Evolutionary conservation across 129 eudicot species (phyloP).

Genomic region (Chrysanthemum makinoi): DNA sequence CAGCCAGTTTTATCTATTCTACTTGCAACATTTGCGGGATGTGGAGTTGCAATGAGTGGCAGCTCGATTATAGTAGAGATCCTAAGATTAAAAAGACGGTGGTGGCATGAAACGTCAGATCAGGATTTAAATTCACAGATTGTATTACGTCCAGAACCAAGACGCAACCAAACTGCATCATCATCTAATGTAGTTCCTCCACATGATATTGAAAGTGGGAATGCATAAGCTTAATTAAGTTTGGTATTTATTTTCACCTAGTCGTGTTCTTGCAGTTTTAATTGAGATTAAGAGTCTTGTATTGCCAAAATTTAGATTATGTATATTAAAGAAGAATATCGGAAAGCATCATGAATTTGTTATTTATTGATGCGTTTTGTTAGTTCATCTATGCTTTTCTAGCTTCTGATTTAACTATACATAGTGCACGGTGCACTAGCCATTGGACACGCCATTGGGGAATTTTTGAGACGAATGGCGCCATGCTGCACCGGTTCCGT

Average conservation of each 20-base stretch:
- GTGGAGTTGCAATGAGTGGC: constrained; percentile 89
- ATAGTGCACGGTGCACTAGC: too few relatives aligned
- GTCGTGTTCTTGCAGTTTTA: constrained; percentile 15
- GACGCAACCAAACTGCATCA: constrained; percentile 39
- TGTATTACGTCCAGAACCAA: constrained; percentile 30
- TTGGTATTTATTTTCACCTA: neutral
- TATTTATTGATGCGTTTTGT: constrained; percentile 15
- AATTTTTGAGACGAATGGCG: too few relatives aligned
- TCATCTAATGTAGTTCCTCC: constrained; percentile 16
- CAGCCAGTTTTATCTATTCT: constrained; percentile 76
- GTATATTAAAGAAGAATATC: constrained; percentile 20
- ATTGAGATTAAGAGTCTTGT: constrained; percentile 10
- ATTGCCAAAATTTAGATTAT: constrained; percentile 3
- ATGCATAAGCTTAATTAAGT: constrained; percentile 40
- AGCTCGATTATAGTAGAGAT: constrained; percentile 71
- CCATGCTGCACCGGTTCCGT: too few relatives aligned
- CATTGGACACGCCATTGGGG: too few relatives aligned
- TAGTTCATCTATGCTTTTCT: neutral
- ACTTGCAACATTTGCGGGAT: constrained; percentile 76
- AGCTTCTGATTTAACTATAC: too few relatives aligned
- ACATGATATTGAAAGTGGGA: constrained; percentile 34
- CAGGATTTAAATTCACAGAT: constrained; percentile 36
- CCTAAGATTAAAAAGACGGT: constrained; percentile 55
- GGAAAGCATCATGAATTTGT: constrained; percentile 4
- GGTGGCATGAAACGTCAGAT: constrained; percentile 30